Base-by-base conservation (phyloP, 2,329 filamentous ascomycete genomes). In the Alternaria sp. region DNA sequence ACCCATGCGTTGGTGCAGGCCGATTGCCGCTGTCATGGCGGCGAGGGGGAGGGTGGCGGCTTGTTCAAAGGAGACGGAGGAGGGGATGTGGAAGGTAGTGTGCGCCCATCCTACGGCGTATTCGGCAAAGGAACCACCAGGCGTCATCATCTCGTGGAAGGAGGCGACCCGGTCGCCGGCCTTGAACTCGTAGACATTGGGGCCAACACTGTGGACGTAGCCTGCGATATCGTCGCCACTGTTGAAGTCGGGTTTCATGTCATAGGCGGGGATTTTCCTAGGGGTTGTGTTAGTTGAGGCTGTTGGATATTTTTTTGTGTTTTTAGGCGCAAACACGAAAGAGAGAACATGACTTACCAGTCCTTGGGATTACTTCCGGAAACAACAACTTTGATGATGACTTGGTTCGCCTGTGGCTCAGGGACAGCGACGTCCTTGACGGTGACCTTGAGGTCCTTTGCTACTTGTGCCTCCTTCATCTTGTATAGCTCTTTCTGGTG, bases 81-180 rank as follows among this genome's bases (percentile, higher is more conserved):
- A 62, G 0, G 86, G 84, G 18, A 88, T 77, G 64, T 83, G 84
- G 68, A 88, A 88, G 0, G 86, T 88, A 0, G 86, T 86, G 66
- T 85, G 80, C 34, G 82, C 80, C 75, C 80, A 84, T 0, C 84
- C 83, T 11, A 89, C 75, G 3, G 86, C 85, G 64, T 89, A 90
- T 68, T 89, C 87, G 4, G 87, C 88, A 61, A 84, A 90, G 7
- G 80, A 82, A 3, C 88, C 88, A 36, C 81, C 71, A 0, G 82
- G 79, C 0, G 77, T 76, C 43, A 75, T 66, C 81, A 89, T 88
- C 62, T 86, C 78, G 63, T 84, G 82, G 77, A 87, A 86, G 4
- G 83, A 84, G 8, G 84, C 83, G 1, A 88, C 86, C 16, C 85
- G 82, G 72, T 88, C 86, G 32, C 86, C 86, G 0, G 78, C 76